Percentiles rank a stretch among this genome's conserved stretches.
Conservation (phyloP, 352 stramenopile species). For the Phytophthora vignae region DNA sequence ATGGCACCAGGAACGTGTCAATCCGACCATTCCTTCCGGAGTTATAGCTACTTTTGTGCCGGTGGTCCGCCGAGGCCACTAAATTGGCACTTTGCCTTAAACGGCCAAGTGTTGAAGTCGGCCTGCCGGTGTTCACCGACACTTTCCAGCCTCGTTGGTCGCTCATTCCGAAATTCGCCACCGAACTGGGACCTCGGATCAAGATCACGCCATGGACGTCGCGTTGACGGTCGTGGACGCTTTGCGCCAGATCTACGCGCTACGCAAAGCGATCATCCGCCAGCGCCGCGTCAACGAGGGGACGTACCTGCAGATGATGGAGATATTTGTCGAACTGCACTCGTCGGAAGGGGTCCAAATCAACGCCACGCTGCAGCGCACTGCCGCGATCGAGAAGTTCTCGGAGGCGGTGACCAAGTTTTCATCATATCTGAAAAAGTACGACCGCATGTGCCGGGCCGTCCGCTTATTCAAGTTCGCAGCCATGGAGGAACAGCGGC, state of each 20-base stretch:
- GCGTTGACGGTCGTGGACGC: not conserved
- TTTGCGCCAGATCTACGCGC: constrained; percentile 19
- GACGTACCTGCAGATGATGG: constrained; percentile 24
- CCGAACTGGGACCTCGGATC: not conserved
- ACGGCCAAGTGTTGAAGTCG: not conserved
- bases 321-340: constrained; percentile 22
- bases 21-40: no score
- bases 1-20: no score
- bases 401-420: constrained; percentile 12
- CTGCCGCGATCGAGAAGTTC: constrained; percentile 16
- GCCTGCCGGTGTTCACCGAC: constrained; percentile 7
- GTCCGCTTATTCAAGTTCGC: constrained; percentile 24
- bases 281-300: constrained; percentile 12
- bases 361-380: constrained; percentile 17
- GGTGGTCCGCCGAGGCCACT: no score
- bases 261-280: constrained; percentile 17
- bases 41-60: no score
- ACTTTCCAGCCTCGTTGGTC: not conserved
- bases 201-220: constrained; percentile 4
- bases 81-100: no score
- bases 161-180: constrained; percentile 22
- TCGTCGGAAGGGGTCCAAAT: constrained; percentile 7
- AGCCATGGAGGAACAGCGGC: constrained; percentile 38
- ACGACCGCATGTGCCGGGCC: constrained; percentile 25
- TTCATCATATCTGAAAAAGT: constrained; percentile 24